Conservation (phyloP, 2,329 filamentous ascomycete genomes). For the Thyridium curvatum region DNA sequence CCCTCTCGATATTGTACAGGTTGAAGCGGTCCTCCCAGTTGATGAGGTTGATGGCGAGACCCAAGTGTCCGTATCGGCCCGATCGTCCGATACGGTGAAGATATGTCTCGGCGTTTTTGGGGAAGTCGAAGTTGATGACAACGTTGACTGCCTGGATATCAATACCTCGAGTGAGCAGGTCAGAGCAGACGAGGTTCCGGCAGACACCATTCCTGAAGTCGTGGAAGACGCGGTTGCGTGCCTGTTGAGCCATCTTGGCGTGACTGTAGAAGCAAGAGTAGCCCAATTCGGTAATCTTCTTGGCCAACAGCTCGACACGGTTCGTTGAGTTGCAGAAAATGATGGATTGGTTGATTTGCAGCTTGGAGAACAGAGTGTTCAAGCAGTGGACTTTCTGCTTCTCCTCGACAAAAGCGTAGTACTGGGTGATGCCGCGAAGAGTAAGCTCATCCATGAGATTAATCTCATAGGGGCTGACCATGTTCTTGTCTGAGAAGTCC, state of each 20-base stretch:
- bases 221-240: conserved; percentile 97
- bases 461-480: conserved; percentile 94
- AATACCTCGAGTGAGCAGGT: conserved; percentile 95
- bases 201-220: conserved; percentile 98
- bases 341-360: conserved; percentile 99
- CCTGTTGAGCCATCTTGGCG: conserved; percentile 94
- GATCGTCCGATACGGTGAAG: conserved; percentile 97
- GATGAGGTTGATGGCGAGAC: conserved; percentile 97
- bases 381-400: conserved; percentile 99
- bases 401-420: conserved; percentile 98
- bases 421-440: conserved; percentile 95
- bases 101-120: conserved; percentile 98
- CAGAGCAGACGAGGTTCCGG: conserved; percentile 96
- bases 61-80: conserved; percentile 92
- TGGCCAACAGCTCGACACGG: conserved; percentile 91
- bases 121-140: conserved; percentile 99
- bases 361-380: conserved; percentile 97
- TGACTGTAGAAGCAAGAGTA: conserved; percentile 99
- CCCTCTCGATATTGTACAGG: conserved; percentile 96
- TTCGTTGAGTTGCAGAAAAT: conserved; percentile 99
- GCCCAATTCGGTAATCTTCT: conserved; percentile 98
- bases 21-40: conserved; percentile 99
- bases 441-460: conserved; percentile 99
- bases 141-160: conserved; percentile 99
- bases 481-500: conserved; percentile 97